Evolutionary conservation across 805 yeast genomes (phyloP).

Genomic region (Kuraishia molischiana): DNA sequence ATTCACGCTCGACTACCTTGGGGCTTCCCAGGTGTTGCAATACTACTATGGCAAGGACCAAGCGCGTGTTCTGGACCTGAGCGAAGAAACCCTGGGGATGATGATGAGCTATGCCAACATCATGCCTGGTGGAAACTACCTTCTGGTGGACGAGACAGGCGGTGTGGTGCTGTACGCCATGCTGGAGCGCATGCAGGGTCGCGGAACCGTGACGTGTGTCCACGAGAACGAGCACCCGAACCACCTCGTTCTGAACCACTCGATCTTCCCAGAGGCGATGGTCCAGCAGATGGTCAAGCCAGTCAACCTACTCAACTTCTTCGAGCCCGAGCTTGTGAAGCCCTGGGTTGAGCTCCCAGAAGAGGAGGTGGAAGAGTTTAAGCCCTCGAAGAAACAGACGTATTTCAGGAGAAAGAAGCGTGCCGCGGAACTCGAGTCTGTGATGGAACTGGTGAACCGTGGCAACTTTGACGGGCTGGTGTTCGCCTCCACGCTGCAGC

Average conservation of each 20-base stretch:
- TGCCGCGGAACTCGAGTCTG: slow-evolving; percentile 36
- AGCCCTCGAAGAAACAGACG: slow-evolving; percentile 51
- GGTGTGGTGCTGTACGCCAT: slow-evolving; percentile 80
- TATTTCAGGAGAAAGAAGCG: slow-evolving; percentile 58
- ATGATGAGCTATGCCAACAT: slow-evolving; percentile 72
- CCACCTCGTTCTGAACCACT: slow-evolving; percentile 54
- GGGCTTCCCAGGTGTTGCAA: slow-evolving; percentile 60
- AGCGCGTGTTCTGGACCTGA: slow-evolving; percentile 63
- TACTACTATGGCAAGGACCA: slow-evolving; percentile 74
- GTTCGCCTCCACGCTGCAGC: slow-evolving; percentile 62
- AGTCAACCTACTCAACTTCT: slow-evolving; percentile 68
- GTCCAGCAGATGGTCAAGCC: slow-evolving; percentile 51
- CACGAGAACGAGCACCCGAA: slow-evolving; percentile 96
- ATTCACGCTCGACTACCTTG: slow-evolving; percentile 72
- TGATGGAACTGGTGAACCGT: slow-evolving; percentile 37
- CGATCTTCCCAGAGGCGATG: slow-evolving; percentile 49
- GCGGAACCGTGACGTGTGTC: slow-evolving; percentile 53
- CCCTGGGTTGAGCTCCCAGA: slow-evolving; percentile 35
- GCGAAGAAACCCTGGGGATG: slow-evolving; percentile 76
- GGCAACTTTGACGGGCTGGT: slow-evolving; percentile 69
- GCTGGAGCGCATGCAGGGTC: slow-evolving; percentile 85
- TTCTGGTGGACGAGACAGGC: slow-evolving; percentile 90
- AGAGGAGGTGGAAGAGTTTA: slow-evolving; percentile 45
- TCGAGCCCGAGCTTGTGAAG: slow-evolving; percentile 59
- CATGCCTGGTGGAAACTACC: slow-evolving; percentile 81